Evolutionary conservation across 768 basidiomycete genomes (phyloP).

Genomic region (Suillus paluster): DNA sequence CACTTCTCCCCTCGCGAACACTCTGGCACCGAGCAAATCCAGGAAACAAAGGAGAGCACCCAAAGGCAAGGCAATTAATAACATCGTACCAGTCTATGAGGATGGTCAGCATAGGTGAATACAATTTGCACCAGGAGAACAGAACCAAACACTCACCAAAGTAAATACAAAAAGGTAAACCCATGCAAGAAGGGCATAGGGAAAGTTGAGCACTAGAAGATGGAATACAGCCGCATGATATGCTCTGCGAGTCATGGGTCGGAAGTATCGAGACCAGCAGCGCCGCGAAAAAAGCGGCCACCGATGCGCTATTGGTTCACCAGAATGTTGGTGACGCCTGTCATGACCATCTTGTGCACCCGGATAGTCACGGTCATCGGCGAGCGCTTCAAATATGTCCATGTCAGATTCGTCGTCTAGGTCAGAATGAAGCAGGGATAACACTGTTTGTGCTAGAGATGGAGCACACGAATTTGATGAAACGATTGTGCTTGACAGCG

Average conservation of each 20-base stretch:
- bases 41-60: conserved; percentile 81
- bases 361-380: conserved; percentile 27
- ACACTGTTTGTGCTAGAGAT: conserved; percentile 68
- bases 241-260: conserved; percentile 56
- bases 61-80: conserved; percentile 78
- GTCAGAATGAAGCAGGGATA: conserved; percentile 69
- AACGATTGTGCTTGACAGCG: conserved; percentile 55
- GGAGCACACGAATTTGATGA: conserved; percentile 57
- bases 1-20: conserved; percentile 75
- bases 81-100: conserved; percentile 72
- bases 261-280: conserved; percentile 63
- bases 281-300: conserved; percentile 31
- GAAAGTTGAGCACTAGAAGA: conserved; percentile 75
- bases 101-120: conserved; percentile 21
- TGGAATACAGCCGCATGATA: conserved; percentile 75
- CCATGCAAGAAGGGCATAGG: conserved; percentile 79
- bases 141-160: conserved; percentile 53
- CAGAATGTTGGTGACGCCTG: conserved; percentile 8
- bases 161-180: conserved; percentile 81
- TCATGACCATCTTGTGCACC: conserved; percentile 16
- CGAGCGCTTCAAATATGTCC: conserved; percentile 32
- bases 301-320: neutral
- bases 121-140: neutral
- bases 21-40: conserved; percentile 72
- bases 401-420: conserved; percentile 46